Evolutionary conservation across 805 yeast genomes (phyloP).

Genomic region (Suhomyces vadensis): DNA sequence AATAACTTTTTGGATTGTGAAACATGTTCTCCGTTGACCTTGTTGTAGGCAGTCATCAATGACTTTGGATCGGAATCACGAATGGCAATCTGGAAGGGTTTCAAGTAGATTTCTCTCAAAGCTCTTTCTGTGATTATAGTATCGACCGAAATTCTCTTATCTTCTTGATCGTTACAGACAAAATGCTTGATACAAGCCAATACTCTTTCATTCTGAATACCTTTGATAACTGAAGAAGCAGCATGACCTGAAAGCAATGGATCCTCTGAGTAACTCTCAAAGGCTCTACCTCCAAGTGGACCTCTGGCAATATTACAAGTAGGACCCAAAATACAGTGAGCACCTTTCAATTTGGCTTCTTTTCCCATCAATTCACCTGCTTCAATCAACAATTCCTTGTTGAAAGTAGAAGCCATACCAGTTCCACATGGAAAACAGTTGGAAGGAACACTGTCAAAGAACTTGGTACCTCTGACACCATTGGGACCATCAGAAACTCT

Average conservation of each 20-base stretch:
- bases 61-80: slow-evolving; percentile 53
- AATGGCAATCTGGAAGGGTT: slow-evolving; percentile 62
- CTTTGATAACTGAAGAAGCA: slow-evolving; percentile 52
- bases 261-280: slow-evolving; percentile 64
- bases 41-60: slow-evolving; percentile 65
- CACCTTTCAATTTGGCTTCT: slow-evolving; percentile 57
- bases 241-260: slow-evolving; percentile 50
- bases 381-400: slow-evolving; percentile 47
- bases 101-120: slow-evolving; percentile 61
- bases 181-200: slow-evolving; percentile 63
- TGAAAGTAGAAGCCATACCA: slow-evolving; percentile 57
- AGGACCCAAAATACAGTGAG: slow-evolving; percentile 52
- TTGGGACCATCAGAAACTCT: slow-evolving; percentile 57
- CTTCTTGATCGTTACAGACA: slow-evolving; percentile 64
- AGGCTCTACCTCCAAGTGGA: slow-evolving; percentile 63
- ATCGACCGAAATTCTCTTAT: slow-evolving; percentile 50
- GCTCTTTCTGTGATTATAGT: slow-evolving; percentile 59
- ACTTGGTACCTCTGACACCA: slow-evolving; percentile 60
- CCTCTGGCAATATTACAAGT: slow-evolving; percentile 52
- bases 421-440: slow-evolving; percentile 66
- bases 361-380: slow-evolving; percentile 55
- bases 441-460: slow-evolving; percentile 52
- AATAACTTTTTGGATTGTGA: slow-evolving; percentile 47
- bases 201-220: slow-evolving; percentile 53
- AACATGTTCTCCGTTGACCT: slow-evolving; percentile 60